These are phyloP conservation scores for Talaromyces proteolyticus DNA, from an alignment of 495 filamentous ascomycete species.

Conservation along the genomic window DNA sequence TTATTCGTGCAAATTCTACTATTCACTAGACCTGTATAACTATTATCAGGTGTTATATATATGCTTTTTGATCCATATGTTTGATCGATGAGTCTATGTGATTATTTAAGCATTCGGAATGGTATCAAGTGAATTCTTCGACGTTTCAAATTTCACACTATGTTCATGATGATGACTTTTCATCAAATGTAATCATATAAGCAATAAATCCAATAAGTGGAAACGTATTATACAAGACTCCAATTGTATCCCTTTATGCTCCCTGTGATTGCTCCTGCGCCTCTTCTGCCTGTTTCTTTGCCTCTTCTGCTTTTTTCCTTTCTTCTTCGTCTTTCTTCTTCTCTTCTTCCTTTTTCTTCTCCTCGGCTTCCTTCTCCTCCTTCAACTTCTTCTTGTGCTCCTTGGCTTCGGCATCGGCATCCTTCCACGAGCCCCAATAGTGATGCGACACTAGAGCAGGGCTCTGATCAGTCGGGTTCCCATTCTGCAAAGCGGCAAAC, in stretches of 20 bases:
- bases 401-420: constrained; percentile 11
- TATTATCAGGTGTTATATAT: too few species aligned
- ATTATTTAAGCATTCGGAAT: too few species aligned
- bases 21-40: too few species aligned
- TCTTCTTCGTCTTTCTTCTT: not conserved
- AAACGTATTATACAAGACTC: too few species aligned
- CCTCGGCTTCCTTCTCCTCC: not conserved
- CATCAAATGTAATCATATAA: too few species aligned
- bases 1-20: too few species aligned
- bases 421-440: constrained; percentile 28
- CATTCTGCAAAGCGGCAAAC: constrained; percentile 29
- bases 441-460: constrained; percentile 24
- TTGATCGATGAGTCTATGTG: too few species aligned
- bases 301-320: not conserved
- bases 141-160: too few species aligned
- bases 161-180: too few species aligned
- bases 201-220: too few species aligned
- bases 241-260: not conserved
- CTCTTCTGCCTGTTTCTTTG: not conserved
- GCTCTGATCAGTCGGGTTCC: constrained; percentile 19
- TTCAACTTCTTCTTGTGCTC: constrained; percentile 1
- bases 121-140: too few species aligned
- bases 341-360: not conserved
- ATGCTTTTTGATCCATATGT: too few species aligned
- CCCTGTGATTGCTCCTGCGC: not conserved